A percentile compares a stretch with the other conserved stretches of the same genome.
These are phyloP conservation scores for Linum usitatissimum DNA, from an alignment of 345 rosid genomes.

Conservation along the genomic window DNA sequence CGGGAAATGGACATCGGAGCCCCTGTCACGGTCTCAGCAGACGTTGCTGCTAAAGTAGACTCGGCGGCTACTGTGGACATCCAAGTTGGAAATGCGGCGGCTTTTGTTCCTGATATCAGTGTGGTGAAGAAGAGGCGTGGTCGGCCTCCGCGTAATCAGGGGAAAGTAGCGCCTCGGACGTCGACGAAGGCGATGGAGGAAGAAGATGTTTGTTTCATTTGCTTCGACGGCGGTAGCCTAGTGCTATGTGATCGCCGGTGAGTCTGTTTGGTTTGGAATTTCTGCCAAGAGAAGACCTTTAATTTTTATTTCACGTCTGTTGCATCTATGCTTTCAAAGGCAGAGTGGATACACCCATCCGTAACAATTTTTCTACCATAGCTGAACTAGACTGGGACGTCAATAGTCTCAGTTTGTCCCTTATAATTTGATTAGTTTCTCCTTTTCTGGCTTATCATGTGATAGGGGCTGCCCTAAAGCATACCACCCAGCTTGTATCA, in stretches of 20 bases:
- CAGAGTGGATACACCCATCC: too few relatives aligned
- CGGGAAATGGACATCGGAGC: conserved; percentile 26
- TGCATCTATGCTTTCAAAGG: not conserved
- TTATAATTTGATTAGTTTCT: not conserved
- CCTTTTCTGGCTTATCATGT: not conserved
- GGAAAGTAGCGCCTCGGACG: conserved; percentile 11
- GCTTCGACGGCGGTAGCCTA: conserved; percentile 95
- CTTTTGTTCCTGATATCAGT: conserved; percentile 15
- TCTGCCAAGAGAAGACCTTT: not conserved
- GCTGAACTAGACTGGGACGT: too few relatives aligned
- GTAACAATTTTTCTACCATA: too few relatives aligned
- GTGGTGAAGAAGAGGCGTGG: conserved; percentile 60
- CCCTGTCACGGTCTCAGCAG: conserved; percentile 2
- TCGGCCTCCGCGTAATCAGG: conserved; percentile 48
- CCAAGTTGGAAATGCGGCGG: conserved; percentile 17
- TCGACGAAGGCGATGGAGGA: conserved; percentile 34
- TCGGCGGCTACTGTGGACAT: conserved; percentile 11
- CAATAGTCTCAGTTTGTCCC: not conserved
- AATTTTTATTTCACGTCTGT: not conserved
- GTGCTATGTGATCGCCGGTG: conserved; percentile 98
- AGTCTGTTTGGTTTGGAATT: conserved; percentile 15
- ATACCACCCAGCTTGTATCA: conserved; percentile 89
- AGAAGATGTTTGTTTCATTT: conserved; percentile 95
- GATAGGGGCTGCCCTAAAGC: conserved; percentile 97
- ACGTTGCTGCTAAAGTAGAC: conserved; percentile 11